A percentile compares a stretch with the other conserved stretches of the same genome.
Conservation (phyloP, 768 basidiomycete species). For the Boletus sp. region DNA sequence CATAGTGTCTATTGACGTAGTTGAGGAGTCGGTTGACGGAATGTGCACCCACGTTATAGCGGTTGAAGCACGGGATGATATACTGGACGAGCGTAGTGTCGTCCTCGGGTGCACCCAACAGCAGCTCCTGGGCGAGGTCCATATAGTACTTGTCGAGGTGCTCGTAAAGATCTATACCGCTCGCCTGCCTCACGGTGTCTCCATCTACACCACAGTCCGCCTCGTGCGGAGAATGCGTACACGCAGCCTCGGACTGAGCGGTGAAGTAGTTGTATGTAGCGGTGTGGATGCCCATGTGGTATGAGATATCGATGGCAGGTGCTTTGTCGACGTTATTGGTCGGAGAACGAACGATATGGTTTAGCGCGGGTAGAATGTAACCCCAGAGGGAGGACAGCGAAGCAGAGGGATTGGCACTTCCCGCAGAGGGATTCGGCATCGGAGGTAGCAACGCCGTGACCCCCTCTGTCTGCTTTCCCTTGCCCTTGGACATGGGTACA, state of each 20-base stretch:
- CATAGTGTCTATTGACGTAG: conserved; percentile 69
- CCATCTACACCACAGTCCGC: conserved; percentile 22
- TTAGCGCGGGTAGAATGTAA: conserved; percentile 69
- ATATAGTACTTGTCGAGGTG: conserved; percentile 71
- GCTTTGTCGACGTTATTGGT: conserved; percentile 58
- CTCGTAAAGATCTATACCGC: conserved; percentile 68
- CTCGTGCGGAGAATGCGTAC: conserved; percentile 17
- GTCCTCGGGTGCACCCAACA: conserved; percentile 62
- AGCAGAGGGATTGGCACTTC: conserved; percentile 71
- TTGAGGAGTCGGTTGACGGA: conserved; percentile 71
- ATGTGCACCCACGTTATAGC: conserved; percentile 63
- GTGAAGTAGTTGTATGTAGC: conserved; percentile 82
- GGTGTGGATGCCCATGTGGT: conserved; percentile 76
- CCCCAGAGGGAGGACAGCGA: conserved; percentile 72
- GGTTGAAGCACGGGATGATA: conserved; percentile 67
- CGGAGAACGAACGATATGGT: conserved; percentile 73
- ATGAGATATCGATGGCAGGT: conserved; percentile 65
- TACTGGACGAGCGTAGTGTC: conserved; percentile 66
- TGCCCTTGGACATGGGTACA: conserved; percentile 29
- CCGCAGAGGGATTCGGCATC: conserved; percentile 52
- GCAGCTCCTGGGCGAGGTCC: conserved; percentile 56
- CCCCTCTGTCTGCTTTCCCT: conserved; percentile 26
- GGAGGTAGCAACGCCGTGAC: conserved; percentile 28
- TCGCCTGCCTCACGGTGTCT: conserved; percentile 32
- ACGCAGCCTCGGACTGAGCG: conserved; percentile 49